Evolutionary conservation across 768 basidiomycete genomes (phyloP).

Genomic region (Lactarius akahatsu): DNA sequence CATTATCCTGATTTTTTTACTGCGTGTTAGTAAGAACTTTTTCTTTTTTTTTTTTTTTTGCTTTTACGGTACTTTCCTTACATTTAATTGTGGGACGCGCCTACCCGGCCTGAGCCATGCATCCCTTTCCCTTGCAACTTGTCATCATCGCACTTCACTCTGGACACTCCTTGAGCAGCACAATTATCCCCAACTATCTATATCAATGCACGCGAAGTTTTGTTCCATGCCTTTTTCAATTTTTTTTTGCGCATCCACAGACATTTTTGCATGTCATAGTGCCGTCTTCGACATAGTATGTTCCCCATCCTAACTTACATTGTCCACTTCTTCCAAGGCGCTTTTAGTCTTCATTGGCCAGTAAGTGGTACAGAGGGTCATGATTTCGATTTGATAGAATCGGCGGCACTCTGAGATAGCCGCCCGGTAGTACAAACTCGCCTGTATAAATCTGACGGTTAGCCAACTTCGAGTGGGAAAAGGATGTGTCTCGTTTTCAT

Average conservation of each 20-base stretch:
- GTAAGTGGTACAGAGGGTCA: neutral
- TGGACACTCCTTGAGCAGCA: slow-evolving; percentile 21
- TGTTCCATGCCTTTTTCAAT: slow-evolving; percentile 9
- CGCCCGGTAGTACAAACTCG: neutral
- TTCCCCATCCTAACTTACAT: slow-evolving; percentile 1
- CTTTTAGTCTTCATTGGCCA: neutral
- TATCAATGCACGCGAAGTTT: slow-evolving; percentile 19
- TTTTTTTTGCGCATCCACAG: slow-evolving; percentile 18
- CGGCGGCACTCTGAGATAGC: neutral
- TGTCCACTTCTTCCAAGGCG: neutral
- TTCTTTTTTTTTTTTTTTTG: slow-evolving; percentile 4
- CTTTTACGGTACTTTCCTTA: slow-evolving; percentile 19
- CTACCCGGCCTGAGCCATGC: slow-evolving; percentile 11
- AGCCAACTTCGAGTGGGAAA: neutral
- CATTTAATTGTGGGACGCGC: slow-evolving; percentile 20
- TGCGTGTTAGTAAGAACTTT: slow-evolving; percentile 22
- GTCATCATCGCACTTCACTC: slow-evolving; percentile 23
- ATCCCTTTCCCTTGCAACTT: slow-evolving; percentile 22
- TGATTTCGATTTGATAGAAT: neutral
- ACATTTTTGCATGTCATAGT: slow-evolving; percentile 17
- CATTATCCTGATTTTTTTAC: slow-evolving; percentile 20
- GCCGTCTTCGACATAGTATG: slow-evolving; percentile 10
- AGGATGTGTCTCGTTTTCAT: neutral
- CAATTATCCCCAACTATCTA: slow-evolving; percentile 21
- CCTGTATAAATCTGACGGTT: neutral